A percentile compares a stretch with the other conserved stretches of the same genome.
These are phyloP conservation scores for Leucogyrophana mollusca DNA, from an alignment of 768 basidiomycete species.

Conservation along the genomic window DNA sequence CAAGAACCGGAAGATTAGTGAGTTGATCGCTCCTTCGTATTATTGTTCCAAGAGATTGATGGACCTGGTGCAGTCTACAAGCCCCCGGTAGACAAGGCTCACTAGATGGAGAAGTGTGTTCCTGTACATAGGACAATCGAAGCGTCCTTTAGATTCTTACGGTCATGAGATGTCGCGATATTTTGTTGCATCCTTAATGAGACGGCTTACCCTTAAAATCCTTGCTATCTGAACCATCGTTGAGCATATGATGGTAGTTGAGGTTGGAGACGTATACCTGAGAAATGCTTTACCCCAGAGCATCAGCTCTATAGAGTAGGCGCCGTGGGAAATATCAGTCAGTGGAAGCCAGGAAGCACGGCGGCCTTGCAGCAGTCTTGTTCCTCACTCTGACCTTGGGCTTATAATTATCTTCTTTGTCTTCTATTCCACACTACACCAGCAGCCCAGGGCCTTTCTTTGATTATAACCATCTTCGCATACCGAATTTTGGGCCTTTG, in stretches of 20 bases:
- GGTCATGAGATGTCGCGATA: slow-evolving; percentile 18
- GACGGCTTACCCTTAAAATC: slow-evolving; percentile 5
- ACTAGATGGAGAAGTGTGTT: slow-evolving; percentile 22
- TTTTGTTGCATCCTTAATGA: slow-evolving; percentile 23
- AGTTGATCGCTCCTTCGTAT: slow-evolving; percentile 28
- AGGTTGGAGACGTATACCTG: background rate
- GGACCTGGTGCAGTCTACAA: slow-evolving; percentile 32
- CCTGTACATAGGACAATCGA: slow-evolving; percentile 4
- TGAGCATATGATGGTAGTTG: background rate
- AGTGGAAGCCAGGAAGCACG: slow-evolving; percentile 1
- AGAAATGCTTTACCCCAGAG: background rate
- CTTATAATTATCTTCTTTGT: background rate
- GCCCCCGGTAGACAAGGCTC: slow-evolving; percentile 33
- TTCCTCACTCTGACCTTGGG: background rate
- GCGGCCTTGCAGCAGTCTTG: background rate
- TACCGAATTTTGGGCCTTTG: no score
- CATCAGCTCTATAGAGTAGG: background rate
- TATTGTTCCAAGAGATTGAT: slow-evolving; percentile 8
- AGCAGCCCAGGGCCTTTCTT: background rate
- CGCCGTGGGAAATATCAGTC: slow-evolving; percentile 17
- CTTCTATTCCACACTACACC: background rate
- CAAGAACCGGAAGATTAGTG: slow-evolving; percentile 92
- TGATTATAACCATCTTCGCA: no score
- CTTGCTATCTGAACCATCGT: background rate
- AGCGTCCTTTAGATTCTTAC: slow-evolving; percentile 23